A percentile compares a stretch with the other conserved stretches of the same genome.
These are phyloP conservation scores for Termitomyces sp. DNA, from an alignment of 1,284 basidiomycete species.

Conservation along the genomic window DNA sequence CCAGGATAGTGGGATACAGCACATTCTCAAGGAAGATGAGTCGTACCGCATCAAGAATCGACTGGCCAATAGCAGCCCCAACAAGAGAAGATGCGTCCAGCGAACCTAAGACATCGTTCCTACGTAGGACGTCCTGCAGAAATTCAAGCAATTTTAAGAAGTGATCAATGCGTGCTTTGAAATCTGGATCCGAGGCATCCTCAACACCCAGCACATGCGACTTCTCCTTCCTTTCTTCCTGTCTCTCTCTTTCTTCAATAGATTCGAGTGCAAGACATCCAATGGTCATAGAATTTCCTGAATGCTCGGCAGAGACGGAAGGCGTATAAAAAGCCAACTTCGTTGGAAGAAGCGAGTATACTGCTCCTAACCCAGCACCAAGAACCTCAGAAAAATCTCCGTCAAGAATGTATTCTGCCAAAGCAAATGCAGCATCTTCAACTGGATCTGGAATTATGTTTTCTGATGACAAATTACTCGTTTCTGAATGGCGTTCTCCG, in stretches of 20 bases:
- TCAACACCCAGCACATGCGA: conserved; percentile 64
- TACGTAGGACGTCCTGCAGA: conserved; percentile 79
- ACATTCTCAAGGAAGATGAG: conserved; percentile 92
- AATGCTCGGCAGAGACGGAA: conserved; percentile 32
- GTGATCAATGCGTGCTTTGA: conserved; percentile 79
- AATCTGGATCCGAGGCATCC: conserved; percentile 70
- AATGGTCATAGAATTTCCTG: conserved; percentile 55
- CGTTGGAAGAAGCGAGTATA: conserved; percentile 87
- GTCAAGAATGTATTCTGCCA: conserved; percentile 90
- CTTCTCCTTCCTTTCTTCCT: conserved; percentile 49
- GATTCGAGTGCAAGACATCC: conserved; percentile 48
- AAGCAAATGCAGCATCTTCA: conserved; percentile 76
- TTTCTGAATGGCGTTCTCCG: conserved; percentile 40
- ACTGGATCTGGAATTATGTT: conserved; percentile 54
- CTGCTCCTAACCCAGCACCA: conserved; percentile 89
- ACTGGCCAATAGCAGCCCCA: conserved; percentile 74
- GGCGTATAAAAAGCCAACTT: conserved; percentile 71
- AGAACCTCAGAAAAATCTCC: conserved; percentile 97
- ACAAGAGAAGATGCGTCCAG: conserved; percentile 60
- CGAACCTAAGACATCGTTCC: conserved; percentile 47
- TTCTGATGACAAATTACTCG: conserved; percentile 28
- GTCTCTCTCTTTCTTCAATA: conserved; percentile 50
- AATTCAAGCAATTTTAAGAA: conserved; percentile 91
- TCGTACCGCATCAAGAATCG: conserved; percentile 78
- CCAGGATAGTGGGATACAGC: conserved; percentile 88